phyloP scores from a whole-genome alignment of 2,329 filamentous ascomycete genomes.

The Alternaria infectoria region DNA sequence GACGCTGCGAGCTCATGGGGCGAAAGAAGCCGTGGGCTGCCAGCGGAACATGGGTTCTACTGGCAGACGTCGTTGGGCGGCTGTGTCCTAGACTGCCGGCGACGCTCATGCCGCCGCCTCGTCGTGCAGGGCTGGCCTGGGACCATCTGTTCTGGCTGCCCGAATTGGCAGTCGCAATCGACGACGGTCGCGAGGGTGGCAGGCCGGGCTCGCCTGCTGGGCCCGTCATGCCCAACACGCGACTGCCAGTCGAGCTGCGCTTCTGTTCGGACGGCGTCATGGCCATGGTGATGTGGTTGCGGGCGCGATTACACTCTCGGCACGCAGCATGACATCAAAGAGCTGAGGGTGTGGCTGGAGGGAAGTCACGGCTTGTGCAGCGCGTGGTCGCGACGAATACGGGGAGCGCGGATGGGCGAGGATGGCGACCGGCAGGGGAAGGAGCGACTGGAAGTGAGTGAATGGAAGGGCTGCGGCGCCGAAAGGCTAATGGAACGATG shows the following conservation, averaged over 20 bases:
- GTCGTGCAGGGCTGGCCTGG: constrained; percentile 63
- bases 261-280: constrained; percentile 44
- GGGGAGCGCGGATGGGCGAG: constrained; percentile 13
- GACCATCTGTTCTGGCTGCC: constrained; percentile 58
- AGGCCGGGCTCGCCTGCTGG: constrained; percentile 56
- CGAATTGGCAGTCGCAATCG: constrained; percentile 48
- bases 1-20: constrained; percentile 93
- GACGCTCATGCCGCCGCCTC: constrained; percentile 51
- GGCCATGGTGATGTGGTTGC: constrained; percentile 35
- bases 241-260: constrained; percentile 44
- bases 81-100: constrained; percentile 54
- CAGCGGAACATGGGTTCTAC: constrained; percentile 86
- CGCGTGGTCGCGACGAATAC: neutral
- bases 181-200: constrained; percentile 55
- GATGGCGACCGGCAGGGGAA: constrained; percentile 1
- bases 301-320: constrained; percentile 26
- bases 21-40: constrained; percentile 91
- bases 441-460: constrained; percentile 19
- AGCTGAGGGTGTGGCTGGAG: constrained; percentile 1
- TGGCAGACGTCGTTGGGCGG: constrained; percentile 70
- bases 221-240: constrained; percentile 51
- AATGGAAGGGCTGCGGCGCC: constrained; percentile 29
- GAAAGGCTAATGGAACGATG: constrained; percentile 3
- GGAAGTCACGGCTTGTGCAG: neutral
- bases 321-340: constrained; percentile 43